Evolutionary conservation across 441 rosid species (phyloP), one percentile per base, ranked within the genome.

Genomic region (Capsella rubella): DNA sequence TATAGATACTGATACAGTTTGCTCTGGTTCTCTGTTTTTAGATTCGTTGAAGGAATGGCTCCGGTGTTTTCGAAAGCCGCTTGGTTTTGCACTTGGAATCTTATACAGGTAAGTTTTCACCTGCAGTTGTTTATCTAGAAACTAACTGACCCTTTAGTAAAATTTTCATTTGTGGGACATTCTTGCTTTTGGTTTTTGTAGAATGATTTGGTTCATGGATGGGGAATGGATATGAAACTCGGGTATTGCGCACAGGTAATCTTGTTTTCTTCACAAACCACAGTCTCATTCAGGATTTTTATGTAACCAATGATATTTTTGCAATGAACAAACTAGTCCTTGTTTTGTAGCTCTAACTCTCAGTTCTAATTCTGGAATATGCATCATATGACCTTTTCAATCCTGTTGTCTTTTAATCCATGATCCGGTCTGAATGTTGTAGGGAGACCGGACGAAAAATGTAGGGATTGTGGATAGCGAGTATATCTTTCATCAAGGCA

Each of bases 21-120:
- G 14, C 12, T 71, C n/a, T 60, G 68, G 27, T 16, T 31, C 8
- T 66, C 9, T 64, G 55, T 70, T 68, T 81, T 46, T 71, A 93
- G 98, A 74, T 95, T 95, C 83, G 98, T 95, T 66, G 99, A 95
- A 80, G 97, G 96, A 21, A 95, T 95, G 99, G 99, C 99, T 78
- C 99, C 99, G 0, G 99, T 95, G 40, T 89, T 93, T 72, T 93
- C 98, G 18, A 91, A 93, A 85, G 81, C 93, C 81, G 97, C 99
- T 78, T 95, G 99, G 99, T 84, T 84, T 67, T 95, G 99, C 79
- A 83, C 98, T 68, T 93, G 99, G 98, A 93, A 95, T 87, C 96
- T 95, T 67, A 89, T 95, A 82, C 99, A 95, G 90, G 99, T 95
- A 79, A 43, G 3, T 29, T 50, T 29, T n/a, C 58, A 6, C 39